Conservation (phyloP, 208 protist species). For the Novymonas esmeraldas region DNA sequence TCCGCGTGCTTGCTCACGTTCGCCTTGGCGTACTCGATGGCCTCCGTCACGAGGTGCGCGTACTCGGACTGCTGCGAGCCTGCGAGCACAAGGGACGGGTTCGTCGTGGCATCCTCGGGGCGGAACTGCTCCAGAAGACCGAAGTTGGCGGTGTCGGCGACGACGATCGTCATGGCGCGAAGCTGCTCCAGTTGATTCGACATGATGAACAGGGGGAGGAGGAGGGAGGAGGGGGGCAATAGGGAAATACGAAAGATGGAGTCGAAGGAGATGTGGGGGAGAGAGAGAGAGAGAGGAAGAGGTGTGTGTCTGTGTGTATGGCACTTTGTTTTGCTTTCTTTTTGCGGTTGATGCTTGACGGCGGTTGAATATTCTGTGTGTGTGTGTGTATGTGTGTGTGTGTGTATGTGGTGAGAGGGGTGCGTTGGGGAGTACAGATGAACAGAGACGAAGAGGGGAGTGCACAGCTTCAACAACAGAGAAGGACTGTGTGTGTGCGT, state of each 20-base stretch:
- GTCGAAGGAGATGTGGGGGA: not conserved
- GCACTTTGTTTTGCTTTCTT: no score
- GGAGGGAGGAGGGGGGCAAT: not conserved
- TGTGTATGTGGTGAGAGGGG: not conserved
- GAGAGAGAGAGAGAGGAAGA: conserved; percentile 1
- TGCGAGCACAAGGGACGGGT: conserved; percentile 96
- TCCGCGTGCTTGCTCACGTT: conserved; percentile 53
- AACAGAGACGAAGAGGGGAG: not conserved
- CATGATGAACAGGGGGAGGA: conserved; percentile 31
- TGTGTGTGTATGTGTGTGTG: not conserved
- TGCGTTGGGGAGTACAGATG: not conserved
- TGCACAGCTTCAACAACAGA: not conserved
- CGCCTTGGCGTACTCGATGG: conserved; percentile 91
- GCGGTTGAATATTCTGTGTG: no score
- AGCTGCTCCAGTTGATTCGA: conserved; percentile 72
- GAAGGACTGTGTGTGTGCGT: not conserved
- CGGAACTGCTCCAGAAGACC: conserved; percentile 91
- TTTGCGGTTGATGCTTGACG: no score
- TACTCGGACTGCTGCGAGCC: conserved; percentile 93
- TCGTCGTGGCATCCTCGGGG: conserved; percentile 98
- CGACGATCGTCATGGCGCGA: conserved; percentile 80
- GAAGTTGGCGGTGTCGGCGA: conserved; percentile 98
- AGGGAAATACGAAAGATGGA: not conserved
- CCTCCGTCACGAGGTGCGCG: conserved; percentile 80
- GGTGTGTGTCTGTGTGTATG: no score